Conservation (phyloP, 306 rosid species). For the Hippophae rhamnoides region DNA sequence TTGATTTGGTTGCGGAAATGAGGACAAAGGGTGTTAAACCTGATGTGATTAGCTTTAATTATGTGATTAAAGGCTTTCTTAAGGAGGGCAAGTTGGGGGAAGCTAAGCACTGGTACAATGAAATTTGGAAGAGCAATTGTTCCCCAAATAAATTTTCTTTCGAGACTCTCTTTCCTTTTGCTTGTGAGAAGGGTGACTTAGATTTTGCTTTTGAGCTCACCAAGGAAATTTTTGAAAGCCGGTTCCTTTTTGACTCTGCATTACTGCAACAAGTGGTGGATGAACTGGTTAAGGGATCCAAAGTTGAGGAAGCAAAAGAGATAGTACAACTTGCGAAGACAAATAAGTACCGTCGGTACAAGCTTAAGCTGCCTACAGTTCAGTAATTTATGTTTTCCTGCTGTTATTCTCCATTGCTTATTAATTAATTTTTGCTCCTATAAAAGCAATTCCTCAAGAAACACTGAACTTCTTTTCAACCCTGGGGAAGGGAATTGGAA, state of each 20-base stretch:
- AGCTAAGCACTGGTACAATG: conserved; percentile 48
- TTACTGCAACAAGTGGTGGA: conserved; percentile 58
- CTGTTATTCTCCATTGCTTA: not conserved
- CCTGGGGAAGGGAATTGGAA: too few species aligned
- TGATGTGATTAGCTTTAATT: conserved; percentile 47
- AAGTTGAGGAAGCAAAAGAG: conserved; percentile 45
- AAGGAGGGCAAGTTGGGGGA: conserved; percentile 44
- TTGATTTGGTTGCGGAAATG: conserved; percentile 41
- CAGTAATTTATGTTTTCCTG: conserved; percentile 5
- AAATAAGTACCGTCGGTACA: conserved; percentile 34
- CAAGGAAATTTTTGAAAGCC: conserved; percentile 33
- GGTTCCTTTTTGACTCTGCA: conserved; percentile 25
- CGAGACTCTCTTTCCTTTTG: conserved; percentile 41
- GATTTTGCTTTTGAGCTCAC: conserved; percentile 33
- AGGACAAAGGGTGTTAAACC: conserved; percentile 35
- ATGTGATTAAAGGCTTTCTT: conserved; percentile 47
- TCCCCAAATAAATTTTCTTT: conserved; percentile 39
- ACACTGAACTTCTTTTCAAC: too few species aligned
- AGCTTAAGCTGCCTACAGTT: conserved; percentile 30
- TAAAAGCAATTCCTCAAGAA: too few species aligned
- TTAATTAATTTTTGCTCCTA: too few species aligned
- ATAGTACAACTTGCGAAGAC: conserved; percentile 42
- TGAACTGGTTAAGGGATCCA: conserved; percentile 35
- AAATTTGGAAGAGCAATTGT: conserved; percentile 31
- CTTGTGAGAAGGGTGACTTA: conserved; percentile 60